phyloP scores from a whole-genome alignment of 768 basidiomycete species.

The Obba rivulosa region DNA sequence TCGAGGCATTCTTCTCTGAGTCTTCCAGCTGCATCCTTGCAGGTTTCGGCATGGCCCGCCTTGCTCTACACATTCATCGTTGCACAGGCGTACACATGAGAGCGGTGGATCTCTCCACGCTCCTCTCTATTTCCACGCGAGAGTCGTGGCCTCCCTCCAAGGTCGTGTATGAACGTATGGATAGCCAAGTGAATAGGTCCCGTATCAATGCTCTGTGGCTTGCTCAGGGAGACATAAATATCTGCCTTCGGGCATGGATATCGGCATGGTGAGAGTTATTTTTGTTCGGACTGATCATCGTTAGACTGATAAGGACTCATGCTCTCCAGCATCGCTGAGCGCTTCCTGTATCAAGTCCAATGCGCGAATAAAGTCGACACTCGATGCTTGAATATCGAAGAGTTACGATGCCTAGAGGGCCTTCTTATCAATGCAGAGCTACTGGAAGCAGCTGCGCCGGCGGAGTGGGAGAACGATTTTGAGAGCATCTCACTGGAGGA shows the following conservation, averaged over 20 bases:
- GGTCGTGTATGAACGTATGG: slow-evolving; percentile 19
- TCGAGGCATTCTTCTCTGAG: background rate
- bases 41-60: slow-evolving; percentile 32
- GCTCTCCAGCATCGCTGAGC: slow-evolving; percentile 21
- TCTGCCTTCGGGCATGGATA: slow-evolving; percentile 36
- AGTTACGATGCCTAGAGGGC: slow-evolving; percentile 26
- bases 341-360: background rate
- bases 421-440: slow-evolving; percentile 29
- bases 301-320: background rate
- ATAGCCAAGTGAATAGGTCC: slow-evolving; percentile 2
- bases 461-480: slow-evolving; percentile 31
- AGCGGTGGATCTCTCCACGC: slow-evolving; percentile 34
- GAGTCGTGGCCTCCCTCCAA: slow-evolving; percentile 22
- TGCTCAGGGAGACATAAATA: slow-evolving; percentile 17
- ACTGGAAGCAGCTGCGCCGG: slow-evolving; percentile 29
- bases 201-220: slow-evolving; percentile 28
- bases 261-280: slow-evolving; percentile 32
- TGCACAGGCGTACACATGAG: slow-evolving; percentile 22
- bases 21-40: background rate
- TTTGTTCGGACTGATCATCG: background rate
- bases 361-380: slow-evolving; percentile 14
- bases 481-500: slow-evolving; percentile 17
- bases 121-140: slow-evolving; percentile 17
- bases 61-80: slow-evolving; percentile 28
- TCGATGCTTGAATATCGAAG: slow-evolving; percentile 17